phyloP scores from a whole-genome alignment of 106 monocot species.

The Vanilla planifolia region DNA sequence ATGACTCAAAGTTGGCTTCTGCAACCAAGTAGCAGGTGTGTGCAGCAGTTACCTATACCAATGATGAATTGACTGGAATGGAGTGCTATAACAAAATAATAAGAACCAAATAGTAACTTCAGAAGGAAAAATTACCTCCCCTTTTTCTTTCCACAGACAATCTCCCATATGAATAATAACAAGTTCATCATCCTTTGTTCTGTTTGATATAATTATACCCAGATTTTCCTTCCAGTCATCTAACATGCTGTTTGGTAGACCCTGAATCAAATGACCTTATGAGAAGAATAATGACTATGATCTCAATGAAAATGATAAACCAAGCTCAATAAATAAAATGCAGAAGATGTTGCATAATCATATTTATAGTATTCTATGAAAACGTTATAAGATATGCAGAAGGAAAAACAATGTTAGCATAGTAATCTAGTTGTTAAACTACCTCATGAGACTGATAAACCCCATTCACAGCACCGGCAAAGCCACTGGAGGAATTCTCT shows the following conservation, averaged over 20 bases:
- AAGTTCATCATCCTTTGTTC: constrained; percentile 89
- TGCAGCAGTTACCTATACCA: constrained; percentile 74
- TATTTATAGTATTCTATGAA: neutral
- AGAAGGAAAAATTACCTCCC: constrained; percentile 49
- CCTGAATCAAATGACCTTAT: constrained; percentile 17
- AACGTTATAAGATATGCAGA: neutral
- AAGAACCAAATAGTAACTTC: neutral
- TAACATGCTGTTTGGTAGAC: constrained; percentile 52
- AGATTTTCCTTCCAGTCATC: constrained; percentile 97
- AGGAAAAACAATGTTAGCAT: neutral
- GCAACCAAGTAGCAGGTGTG: constrained; percentile 94
- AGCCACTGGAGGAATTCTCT: constrained; percentile 16
- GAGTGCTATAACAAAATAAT: neutral
- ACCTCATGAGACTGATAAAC: constrained; percentile 50
- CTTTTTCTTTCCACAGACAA: constrained; percentile 89
- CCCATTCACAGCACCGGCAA: constrained; percentile 23
- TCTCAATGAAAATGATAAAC: neutral
- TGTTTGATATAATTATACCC: constrained; percentile 87
- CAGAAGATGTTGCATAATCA: neutral
- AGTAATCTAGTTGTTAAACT: constrained; percentile 11
- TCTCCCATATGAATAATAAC: constrained; percentile 95
- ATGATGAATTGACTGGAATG: constrained; percentile 2
- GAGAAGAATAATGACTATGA: neutral
- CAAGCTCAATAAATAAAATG: constrained; percentile 1
- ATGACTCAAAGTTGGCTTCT: constrained; percentile 79